Conservation (phyloP, 164 flowering plant species). For the Aristolochia fimbriata region DNA sequence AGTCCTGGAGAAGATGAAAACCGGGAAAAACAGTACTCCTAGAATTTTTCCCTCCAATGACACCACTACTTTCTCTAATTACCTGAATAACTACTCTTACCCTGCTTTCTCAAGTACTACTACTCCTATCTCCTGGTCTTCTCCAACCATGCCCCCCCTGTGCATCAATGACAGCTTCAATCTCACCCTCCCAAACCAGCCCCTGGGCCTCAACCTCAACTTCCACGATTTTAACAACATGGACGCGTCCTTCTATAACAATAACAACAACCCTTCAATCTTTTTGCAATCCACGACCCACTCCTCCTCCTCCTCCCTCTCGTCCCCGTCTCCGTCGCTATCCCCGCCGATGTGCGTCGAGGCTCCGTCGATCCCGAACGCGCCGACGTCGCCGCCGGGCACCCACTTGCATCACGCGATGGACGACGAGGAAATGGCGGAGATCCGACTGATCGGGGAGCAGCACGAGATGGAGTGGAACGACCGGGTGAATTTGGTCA, state of each 20-base stretch:
- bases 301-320: not conserved
- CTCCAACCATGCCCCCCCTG: conserved; percentile 23
- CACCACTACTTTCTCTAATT: conserved; percentile 6
- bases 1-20: conserved; percentile 22
- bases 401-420: conserved; percentile 38
- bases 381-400: conserved; percentile 9
- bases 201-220: conserved; percentile 79
- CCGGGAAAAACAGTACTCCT: conserved; percentile 39
- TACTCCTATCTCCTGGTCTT: conserved; percentile 21
- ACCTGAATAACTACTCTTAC: conserved; percentile 18
- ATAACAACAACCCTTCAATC: conserved; percentile 22
- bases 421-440: conserved; percentile 75
- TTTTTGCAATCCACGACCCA: conserved; percentile 8
- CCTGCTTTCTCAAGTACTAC: conserved; percentile 16
- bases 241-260: conserved; percentile 26
- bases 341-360: conserved; percentile 31
- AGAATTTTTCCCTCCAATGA: conserved; percentile 33
- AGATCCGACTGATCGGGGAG: conserved; percentile 77
- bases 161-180: conserved; percentile 32
- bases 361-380: conserved; percentile 9
- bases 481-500: conserved; percentile 60
- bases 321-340: conserved; percentile 23
- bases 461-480: conserved; percentile 85
- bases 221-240: conserved; percentile 60
- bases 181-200: conserved; percentile 58